Conservation (phyloP, 2,329 filamentous ascomycete genomes). For the Hypoxylon sp. region DNA sequence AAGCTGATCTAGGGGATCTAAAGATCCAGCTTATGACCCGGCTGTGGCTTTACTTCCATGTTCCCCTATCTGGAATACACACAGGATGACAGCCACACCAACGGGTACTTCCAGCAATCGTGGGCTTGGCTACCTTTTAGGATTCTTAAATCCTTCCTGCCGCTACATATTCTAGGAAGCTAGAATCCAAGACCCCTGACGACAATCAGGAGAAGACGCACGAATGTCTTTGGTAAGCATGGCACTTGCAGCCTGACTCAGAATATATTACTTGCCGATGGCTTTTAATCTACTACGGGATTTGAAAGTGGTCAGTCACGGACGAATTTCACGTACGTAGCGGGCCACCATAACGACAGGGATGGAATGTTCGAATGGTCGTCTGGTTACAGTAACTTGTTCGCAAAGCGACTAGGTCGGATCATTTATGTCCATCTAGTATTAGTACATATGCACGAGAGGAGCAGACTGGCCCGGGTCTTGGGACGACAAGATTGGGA, state of each 20-base stretch:
- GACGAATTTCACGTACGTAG: slow-evolving; percentile 44
- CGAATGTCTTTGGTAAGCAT: slow-evolving; percentile 43
- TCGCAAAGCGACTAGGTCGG: slow-evolving; percentile 42
- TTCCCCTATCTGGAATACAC: slow-evolving; percentile 42
- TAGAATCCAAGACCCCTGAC: slow-evolving; percentile 41
- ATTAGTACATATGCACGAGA: slow-evolving; percentile 44
- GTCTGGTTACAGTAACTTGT: slow-evolving; percentile 42
- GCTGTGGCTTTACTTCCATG: slow-evolving; percentile 45
- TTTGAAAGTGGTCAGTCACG: slow-evolving; percentile 45
- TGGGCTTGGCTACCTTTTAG: slow-evolving; percentile 42
- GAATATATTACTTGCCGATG: slow-evolving; percentile 44
- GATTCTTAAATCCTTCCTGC: slow-evolving; percentile 41
- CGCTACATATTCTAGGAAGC: slow-evolving; percentile 33
- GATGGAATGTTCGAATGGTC: slow-evolving; percentile 41
- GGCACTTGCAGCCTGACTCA: slow-evolving; percentile 43
- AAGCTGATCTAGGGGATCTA: slow-evolving; percentile 42
- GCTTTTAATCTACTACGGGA: slow-evolving; percentile 41
- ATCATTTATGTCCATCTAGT: slow-evolving; percentile 42
- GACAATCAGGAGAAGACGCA: slow-evolving; percentile 25
- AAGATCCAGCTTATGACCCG: slow-evolving; percentile 49
- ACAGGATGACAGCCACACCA: slow-evolving; percentile 42
- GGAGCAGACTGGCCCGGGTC: slow-evolving; percentile 41
- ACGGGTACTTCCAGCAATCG: slow-evolving; percentile 43
- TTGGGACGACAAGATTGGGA: slow-evolving; percentile 44
- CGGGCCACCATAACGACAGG: slow-evolving; percentile 48